A percentile compares a stretch with the other conserved stretches of the same genome.
Evolutionary conservation across 1,284 basidiomycete species (phyloP).

Genomic region (Irpex lacteus): DNA sequence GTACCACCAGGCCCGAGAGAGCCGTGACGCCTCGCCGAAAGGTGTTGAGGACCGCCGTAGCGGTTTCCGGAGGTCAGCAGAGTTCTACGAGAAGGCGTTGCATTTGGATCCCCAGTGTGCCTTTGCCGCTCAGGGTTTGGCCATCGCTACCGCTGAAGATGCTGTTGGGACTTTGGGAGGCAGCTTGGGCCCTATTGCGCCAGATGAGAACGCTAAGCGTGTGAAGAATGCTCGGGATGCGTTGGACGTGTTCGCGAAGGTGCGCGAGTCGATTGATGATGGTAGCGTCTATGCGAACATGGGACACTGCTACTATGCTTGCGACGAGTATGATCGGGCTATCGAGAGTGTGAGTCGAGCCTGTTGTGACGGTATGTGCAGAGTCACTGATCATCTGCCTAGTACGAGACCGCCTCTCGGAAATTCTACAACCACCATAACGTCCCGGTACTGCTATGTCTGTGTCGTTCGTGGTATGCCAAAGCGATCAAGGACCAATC

Average conservation of each 20-base stretch:
- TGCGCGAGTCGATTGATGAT: constrained; percentile 81
- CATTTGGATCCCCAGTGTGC: constrained; percentile 81
- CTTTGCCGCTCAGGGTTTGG: constrained; percentile 89
- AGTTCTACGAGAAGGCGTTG: constrained; percentile 89
- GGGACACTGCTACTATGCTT: constrained; percentile 88
- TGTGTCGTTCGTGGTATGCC: constrained; percentile 88
- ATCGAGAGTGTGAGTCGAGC: constrained; percentile 83
- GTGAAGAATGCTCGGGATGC: constrained; percentile 79
- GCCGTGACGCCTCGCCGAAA: constrained; percentile 52
- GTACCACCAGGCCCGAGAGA: constrained; percentile 84
- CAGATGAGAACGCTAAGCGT: constrained; percentile 65
- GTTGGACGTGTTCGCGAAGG: constrained; percentile 82
- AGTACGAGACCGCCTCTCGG: constrained; percentile 88
- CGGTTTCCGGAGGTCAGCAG: constrained; percentile 78
- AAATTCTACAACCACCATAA: constrained; percentile 73
- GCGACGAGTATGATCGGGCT: constrained; percentile 91
- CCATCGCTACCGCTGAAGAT: constrained; percentile 90
- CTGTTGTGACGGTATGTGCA: constrained; percentile 2
- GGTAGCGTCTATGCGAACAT: constrained; percentile 92
- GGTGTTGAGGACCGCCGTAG: constrained; percentile 71
- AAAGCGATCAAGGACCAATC: constrained; percentile 88
- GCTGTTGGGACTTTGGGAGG: constrained; percentile 66
- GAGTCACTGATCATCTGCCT: constrained; percentile 1
- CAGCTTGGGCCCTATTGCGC: constrained; percentile 38
- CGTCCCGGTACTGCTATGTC: constrained; percentile 73